Evolutionary conservation across 768 basidiomycete species (phyloP), one percentile per base, ranked within the genome.

Genomic region (Russula dissimulans): DNA sequence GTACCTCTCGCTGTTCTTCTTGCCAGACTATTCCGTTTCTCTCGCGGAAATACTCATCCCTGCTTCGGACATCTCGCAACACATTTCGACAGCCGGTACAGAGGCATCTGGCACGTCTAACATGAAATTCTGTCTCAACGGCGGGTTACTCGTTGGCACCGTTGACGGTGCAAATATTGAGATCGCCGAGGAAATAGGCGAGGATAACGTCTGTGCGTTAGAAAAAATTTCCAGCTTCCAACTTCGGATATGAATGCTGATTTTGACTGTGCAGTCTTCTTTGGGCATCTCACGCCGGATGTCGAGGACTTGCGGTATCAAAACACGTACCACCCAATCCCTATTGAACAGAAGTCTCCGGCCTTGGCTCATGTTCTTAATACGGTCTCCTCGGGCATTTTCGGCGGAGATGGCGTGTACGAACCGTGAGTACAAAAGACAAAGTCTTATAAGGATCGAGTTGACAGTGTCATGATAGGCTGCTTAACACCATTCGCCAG

Each of bases 81-180:
- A 98, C 72, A 97, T 99, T 72, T 94, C 91, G 26, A 98, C 95
- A 14, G 97, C 95, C 3, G 95, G 95, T 41, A 97, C 95, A 2
- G 94, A 97, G 70, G 87, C 88, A 11, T 84, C 83, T 1, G 87
- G 85, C 38, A 88, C 87, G 43, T 88, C 85, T 7, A 91, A 89
- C 74, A 89, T 90, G 87, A 89, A 89, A 73, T 92, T 97, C 74
- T 89, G 89, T 67, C 70, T 95, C 54, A 94, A 93, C 67, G 95
- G 95, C 41, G 94, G 92, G 22, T 75, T 97, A 50, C 76, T 97
- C 14, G 72, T 95, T 49, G 93, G 91, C 48, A 93, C 92, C 32
- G 89, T 90, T 59, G 83, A 99, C 73, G 95, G 95, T 56, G 95
- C 95, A 18, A 95, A 92, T 68, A 92, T 93, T 60, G 95, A 97